Evolutionary conservation across 768 basidiomycete species (phyloP).

Genomic region (Plicaturopsis crispa): DNA sequence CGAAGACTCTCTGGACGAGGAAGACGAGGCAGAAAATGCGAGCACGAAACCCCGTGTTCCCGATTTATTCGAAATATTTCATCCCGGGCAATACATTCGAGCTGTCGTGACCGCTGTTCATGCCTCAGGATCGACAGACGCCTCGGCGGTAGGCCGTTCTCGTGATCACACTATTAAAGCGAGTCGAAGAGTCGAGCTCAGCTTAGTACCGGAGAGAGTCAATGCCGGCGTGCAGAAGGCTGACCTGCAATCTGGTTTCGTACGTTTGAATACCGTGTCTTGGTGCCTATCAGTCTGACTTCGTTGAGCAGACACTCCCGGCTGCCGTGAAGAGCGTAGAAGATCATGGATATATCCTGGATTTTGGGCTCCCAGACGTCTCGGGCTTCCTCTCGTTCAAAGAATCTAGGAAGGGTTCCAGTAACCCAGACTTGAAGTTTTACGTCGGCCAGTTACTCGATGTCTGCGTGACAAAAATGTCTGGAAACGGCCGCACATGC

Average conservation of each 20-base stretch:
- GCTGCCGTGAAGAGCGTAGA: constrained; percentile 79
- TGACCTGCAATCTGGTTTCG: constrained; percentile 72
- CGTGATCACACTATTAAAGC: constrained; percentile 61
- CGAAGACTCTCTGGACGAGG: constrained; percentile 39
- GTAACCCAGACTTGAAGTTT: constrained; percentile 28
- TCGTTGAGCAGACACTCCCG: constrained; percentile 51
- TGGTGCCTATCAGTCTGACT: constrained; percentile 3
- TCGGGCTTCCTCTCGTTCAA: constrained; percentile 83
- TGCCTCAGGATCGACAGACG: constrained; percentile 56
- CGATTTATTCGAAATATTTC: constrained; percentile 70
- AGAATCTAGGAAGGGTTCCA: constrained; percentile 40
- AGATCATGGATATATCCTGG: constrained; percentile 91
- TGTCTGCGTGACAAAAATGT: constrained; percentile 56
- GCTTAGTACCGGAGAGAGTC: constrained; percentile 75
- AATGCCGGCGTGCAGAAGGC: constrained; percentile 73
- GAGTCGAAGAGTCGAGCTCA: constrained; percentile 78
- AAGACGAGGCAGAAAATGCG: constrained; percentile 35
- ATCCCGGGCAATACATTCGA: constrained; percentile 80
- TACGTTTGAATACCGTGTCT: constrained; percentile 31
- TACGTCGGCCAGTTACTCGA: constrained; percentile 63
- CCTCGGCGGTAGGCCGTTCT: constrained; percentile 47
- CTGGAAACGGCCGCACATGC: constrained; percentile 75
- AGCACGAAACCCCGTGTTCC: constrained; percentile 36
- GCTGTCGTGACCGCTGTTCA: constrained; percentile 67
- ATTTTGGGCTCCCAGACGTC: constrained; percentile 71